These are phyloP conservation scores for Globisporangium okanoganense DNA, from an alignment of 352 stramenopile species.

Conservation along the genomic window DNA sequence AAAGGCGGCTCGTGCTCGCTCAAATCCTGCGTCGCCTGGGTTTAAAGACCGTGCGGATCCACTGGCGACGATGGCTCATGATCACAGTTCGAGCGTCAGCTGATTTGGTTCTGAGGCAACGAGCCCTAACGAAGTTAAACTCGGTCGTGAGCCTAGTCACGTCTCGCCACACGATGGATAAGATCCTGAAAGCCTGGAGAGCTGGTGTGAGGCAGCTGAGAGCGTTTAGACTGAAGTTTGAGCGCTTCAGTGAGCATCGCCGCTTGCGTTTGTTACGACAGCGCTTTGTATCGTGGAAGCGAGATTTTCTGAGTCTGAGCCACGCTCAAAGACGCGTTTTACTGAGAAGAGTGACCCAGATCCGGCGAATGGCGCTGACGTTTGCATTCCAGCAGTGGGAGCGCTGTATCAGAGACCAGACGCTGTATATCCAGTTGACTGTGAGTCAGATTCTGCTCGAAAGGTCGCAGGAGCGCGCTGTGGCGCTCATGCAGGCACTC, in stretches of 20 bases:
- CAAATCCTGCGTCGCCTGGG: not conserved
- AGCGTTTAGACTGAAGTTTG: not conserved
- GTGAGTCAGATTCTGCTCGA: constrained; percentile 13
- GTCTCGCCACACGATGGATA: not conserved
- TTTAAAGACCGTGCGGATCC: not conserved
- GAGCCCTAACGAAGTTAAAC: not conserved
- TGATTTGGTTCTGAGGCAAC: not conserved
- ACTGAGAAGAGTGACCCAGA: not conserved
- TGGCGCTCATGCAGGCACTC: not conserved
- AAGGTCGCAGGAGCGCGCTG: constrained; percentile 1
- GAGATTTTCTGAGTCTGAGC: not conserved
- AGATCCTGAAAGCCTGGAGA: not conserved
- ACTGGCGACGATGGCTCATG: not conserved
- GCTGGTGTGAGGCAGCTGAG: too few species aligned
- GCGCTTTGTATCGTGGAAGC: not conserved
- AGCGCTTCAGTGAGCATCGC: not conserved
- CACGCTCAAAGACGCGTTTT: not conserved
- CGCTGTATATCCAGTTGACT: constrained; percentile 5
- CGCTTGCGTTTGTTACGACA: not conserved
- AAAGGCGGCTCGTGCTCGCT: not conserved
- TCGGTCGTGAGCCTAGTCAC: not conserved
- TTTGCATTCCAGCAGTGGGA: constrained; percentile 7
- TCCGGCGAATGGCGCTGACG: not conserved
- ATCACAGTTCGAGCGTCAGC: not conserved
- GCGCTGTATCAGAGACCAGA: not conserved